These are phyloP conservation scores for Plasmodium inui DNA, from an alignment of 169 alveolate species.

Conservation along the genomic window DNA sequence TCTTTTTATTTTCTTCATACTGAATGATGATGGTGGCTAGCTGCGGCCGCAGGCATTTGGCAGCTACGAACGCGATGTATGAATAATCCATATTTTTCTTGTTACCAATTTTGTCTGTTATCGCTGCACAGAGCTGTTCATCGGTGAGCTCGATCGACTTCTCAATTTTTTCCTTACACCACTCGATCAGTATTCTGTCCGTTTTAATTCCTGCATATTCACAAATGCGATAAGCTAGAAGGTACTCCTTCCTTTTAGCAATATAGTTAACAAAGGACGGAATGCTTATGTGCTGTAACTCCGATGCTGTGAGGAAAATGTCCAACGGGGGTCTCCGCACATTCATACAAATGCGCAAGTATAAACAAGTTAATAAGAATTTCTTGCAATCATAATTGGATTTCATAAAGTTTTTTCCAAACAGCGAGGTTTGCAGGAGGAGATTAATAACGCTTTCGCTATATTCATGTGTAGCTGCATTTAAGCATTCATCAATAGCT, in stretches of 20 bases:
- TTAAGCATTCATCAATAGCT: constrained; percentile 84
- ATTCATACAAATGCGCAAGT: constrained; percentile 70
- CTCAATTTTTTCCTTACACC: constrained; percentile 84
- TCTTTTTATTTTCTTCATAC: constrained; percentile 78
- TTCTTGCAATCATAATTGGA: constrained; percentile 44
- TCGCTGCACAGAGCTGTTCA: constrained; percentile 78
- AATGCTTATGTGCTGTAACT: constrained; percentile 69
- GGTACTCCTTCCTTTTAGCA: constrained; percentile 78
- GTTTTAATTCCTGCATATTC: constrained; percentile 81
- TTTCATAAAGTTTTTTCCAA: constrained; percentile 78
- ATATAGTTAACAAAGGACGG: constrained; percentile 59
- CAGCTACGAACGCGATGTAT: constrained; percentile 78
- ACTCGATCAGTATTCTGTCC: constrained; percentile 77
- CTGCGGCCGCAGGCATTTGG: constrained; percentile 79
- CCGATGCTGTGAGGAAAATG: constrained; percentile 76
- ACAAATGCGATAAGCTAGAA: constrained; percentile 84
- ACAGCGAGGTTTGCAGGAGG: constrained; percentile 78
- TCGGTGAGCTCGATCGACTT: constrained; percentile 81
- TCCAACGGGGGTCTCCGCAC: constrained; percentile 78
- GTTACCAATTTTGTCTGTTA: constrained; percentile 44
- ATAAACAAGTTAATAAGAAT: constrained; percentile 23
- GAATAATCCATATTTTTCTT: constrained; percentile 60
- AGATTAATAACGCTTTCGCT: constrained; percentile 75
- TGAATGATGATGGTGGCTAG: constrained; percentile 79
- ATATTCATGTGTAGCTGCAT: constrained; percentile 84